Conservation (phyloP, 2,329 filamentous ascomycete species). For the Hansfordia pulvinata region DNA sequence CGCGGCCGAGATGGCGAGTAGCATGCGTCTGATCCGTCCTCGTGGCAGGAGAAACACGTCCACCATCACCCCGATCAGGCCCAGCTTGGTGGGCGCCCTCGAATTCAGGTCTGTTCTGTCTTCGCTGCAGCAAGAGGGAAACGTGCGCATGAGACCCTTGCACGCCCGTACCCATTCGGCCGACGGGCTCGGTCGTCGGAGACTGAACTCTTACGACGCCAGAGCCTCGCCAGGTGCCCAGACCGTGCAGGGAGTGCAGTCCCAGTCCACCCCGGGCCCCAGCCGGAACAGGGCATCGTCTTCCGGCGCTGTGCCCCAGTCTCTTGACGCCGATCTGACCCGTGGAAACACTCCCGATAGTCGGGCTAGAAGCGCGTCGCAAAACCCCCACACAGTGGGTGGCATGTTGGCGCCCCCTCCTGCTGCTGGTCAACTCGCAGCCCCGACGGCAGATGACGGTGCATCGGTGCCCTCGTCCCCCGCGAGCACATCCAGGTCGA, state of each 20-base stretch:
- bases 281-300: not conserved
- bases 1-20: constrained; percentile 75
- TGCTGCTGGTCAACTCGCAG: too few species aligned
- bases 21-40: constrained; percentile 77
- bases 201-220: too few species aligned
- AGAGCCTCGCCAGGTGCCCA: too few species aligned
- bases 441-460: too few species aligned
- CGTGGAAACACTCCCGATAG: not conserved
- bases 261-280: too few species aligned
- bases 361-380: not conserved
- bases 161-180: constrained; percentile 58
- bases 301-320: not conserved
- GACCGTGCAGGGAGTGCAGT: too few species aligned
- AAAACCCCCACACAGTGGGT: constrained; percentile 1
- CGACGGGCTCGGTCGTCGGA: constrained; percentile 27
- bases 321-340: not conserved
- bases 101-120: constrained; percentile 87
- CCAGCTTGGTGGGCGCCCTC: constrained; percentile 82
- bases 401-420: not conserved
- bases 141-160: constrained; percentile 57
- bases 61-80: constrained; percentile 72
- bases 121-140: constrained; percentile 73
- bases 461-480: too few species aligned
- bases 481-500: not conserved
- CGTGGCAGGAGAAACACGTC: constrained; percentile 53